Evolutionary conservation across 1,284 basidiomycete genomes (phyloP), one percentile per base, ranked within the genome.

Genomic region (Hypsizygus ulmarius): DNA sequence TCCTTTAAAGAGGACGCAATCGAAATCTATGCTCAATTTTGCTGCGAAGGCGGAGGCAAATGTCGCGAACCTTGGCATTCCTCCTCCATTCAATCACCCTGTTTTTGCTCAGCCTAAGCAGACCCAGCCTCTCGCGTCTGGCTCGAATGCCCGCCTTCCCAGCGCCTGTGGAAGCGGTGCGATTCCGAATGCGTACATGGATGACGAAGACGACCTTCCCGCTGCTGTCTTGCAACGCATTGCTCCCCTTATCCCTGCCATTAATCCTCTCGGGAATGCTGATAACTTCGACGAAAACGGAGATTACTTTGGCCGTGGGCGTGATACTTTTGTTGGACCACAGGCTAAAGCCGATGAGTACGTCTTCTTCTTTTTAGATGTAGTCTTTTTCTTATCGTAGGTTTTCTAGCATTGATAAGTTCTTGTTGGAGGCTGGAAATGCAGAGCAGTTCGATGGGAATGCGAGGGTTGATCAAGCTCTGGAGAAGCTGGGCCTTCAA

Each of bases 391-490:
- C 14, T 40, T 51, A 37, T 35, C 43, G 52, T 36, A 47, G 14
- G 29, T 15, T 34, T 33, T 27, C 45, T 38, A 82, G 79, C 52
- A 73, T 82, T 39, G 70, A 77, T 25, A 69, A 76, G 48, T 82
- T 82, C 56, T 51, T 82, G 9, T 53, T 75, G n/a, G 65, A 69
- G 27, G 80, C 79, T 18, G 78, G 78, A 1, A 82, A 81, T 56
- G 69, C 75, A 0, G 78, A 78, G 52, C 64, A 67, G 18, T 82
- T 82, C 55, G 78, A 81, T 52, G 73, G 72, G 0, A 79, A 78
- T 52, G 76, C 66, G 2, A 77, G 64, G 16, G 70, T 84, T 11
- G 75, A 77, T n/a, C 62, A 72, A 15, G 78, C 78, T 3, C 60
- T 79, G 0, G 52, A 65, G 45, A 68, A 68, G 49, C 64, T 81